Conservation (phyloP, 2,329 filamentous ascomycete genomes). For the Calonectria ilicicola region DNA sequence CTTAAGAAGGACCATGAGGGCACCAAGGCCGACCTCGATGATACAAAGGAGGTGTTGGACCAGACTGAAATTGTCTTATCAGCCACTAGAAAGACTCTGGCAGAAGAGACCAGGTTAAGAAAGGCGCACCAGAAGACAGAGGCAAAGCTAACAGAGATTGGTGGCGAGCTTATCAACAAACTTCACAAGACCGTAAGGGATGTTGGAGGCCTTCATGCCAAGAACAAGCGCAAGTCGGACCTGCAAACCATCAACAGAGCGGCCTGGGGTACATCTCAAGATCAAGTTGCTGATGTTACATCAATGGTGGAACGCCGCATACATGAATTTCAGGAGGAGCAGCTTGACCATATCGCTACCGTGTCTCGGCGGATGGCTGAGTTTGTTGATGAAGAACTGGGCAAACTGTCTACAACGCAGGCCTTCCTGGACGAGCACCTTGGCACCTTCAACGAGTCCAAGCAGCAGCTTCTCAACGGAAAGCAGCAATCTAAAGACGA, state of each 20-base stretch:
- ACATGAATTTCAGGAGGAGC: conserved; percentile 77
- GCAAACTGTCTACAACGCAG: conserved; percentile 77
- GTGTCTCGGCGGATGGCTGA: conserved; percentile 79
- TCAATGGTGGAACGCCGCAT: conserved; percentile 81
- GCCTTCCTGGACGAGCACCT: conserved; percentile 78
- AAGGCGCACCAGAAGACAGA: conserved; percentile 91
- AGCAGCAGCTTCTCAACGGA: conserved; percentile 75
- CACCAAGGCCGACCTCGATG: conserved; percentile 77
- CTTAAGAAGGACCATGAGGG: conserved; percentile 91
- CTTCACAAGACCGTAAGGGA: conserved; percentile 83
- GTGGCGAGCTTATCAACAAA: conserved; percentile 81
- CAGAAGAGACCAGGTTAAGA: conserved; percentile 82
- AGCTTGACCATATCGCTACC: conserved; percentile 75
- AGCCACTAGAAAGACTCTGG: conserved; percentile 80
- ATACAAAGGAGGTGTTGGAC: conserved; percentile 84
- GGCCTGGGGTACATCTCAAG: conserved; percentile 82
- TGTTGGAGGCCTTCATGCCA: conserved; percentile 84
- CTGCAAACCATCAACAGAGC: conserved; percentile 83
- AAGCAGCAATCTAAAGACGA: conserved; percentile 80
- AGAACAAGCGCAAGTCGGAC: conserved; percentile 87
- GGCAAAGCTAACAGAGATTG: conserved; percentile 77
- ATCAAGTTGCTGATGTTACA: conserved; percentile 81
- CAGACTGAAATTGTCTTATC: conserved; percentile 88
- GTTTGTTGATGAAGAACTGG: conserved; percentile 82
- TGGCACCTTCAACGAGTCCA: conserved; percentile 74